A percentile compares a stretch with the other conserved stretches of the same genome.
These are phyloP conservation scores for Pistacia atlantica DNA, from an alignment of 345 rosid genomes.

Conservation along the genomic window DNA sequence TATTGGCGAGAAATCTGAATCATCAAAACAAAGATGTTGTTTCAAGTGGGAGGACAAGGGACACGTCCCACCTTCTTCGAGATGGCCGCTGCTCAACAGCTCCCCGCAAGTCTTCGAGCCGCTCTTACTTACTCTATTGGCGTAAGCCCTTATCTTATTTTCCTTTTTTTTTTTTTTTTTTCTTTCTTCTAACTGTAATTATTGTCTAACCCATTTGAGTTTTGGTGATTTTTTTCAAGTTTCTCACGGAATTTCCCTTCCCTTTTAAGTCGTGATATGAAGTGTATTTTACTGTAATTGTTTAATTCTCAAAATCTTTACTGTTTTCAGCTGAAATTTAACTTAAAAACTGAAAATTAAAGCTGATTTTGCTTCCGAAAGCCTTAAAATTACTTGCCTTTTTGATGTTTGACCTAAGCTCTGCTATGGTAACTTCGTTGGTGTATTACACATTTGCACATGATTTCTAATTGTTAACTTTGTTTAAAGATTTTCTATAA, in stretches of 20 bases:
- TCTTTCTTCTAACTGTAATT: background rate
- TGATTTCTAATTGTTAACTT: background rate
- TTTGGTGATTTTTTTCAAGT: background rate
- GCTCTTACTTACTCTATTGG: constrained; percentile 96
- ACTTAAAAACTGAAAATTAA: background rate
- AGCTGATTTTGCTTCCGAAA: constrained; percentile 1
- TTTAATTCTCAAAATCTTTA: background rate
- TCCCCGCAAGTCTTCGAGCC: constrained; percentile 95
- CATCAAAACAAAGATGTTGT: constrained; percentile 59
- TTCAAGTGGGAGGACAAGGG: constrained; percentile 99
- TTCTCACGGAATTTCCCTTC: background rate
- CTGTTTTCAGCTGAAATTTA: background rate
- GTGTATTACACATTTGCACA: background rate
- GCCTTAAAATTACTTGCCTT: background rate
- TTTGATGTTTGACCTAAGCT: background rate
- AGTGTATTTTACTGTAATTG: background rate
- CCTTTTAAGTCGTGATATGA: background rate
- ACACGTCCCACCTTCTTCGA: constrained; percentile 98
- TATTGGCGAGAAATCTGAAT: background rate
- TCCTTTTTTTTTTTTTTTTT: background rate
- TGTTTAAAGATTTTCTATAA: too few species aligned
- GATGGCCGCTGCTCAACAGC: constrained; percentile 99
- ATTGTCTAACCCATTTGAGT: background rate
- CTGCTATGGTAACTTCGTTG: background rate
- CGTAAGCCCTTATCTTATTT: constrained; percentile 38